Evolutionary conservation across 1,139 yeast genomes (phyloP), one percentile per base, ranked within the genome.

Genomic region (Lodderomyces parapsilosis): DNA sequence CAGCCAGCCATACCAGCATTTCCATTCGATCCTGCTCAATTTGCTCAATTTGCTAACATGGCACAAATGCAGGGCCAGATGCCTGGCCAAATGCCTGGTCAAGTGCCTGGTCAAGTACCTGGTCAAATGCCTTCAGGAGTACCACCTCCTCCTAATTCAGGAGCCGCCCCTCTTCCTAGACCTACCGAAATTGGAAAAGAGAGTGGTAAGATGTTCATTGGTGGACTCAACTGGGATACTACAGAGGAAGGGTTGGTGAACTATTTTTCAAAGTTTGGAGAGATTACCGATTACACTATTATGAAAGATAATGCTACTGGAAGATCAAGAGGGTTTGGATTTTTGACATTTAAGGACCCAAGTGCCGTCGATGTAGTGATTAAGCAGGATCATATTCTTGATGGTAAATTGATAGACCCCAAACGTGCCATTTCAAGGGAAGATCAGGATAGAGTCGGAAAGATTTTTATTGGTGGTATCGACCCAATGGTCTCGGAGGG

Each of bases 201-300:
- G 40, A 78, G 79, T 49, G 96, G 97, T 45, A 93, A 93, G 61
- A 90, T 94, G 97, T 93, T 93, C 61, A 83, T 93, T 62, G 99
- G 99, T 52, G 99, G 99, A 42, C 80, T 93, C 54, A 94, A 93
- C 58, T 93, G 99, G 99, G 99, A 93, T 59, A 93, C 99, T 23
- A 85, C 95, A 7, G 99, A 93, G 58, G 96, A 83, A 47, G 79
- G 81, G 22, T 65, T 93, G 63, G 83, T 80, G 49, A 83, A 82
- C 46, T 93, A 93, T 64, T 93, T 93, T 63, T 75, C 85, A 43
- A 86, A 93, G 63, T 93, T 81, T 63, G 99, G 99, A 54, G 94
- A 86, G 51, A 94, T 93, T 42, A 65, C 81, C 32, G 98, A 93
- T 53, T 82, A 89, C 56, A 89, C 95, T 32, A 94, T 93, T 52